Base-by-base conservation (phyloP, 352 stramenopile genomes). In the Phytophthora multivora region DNA sequence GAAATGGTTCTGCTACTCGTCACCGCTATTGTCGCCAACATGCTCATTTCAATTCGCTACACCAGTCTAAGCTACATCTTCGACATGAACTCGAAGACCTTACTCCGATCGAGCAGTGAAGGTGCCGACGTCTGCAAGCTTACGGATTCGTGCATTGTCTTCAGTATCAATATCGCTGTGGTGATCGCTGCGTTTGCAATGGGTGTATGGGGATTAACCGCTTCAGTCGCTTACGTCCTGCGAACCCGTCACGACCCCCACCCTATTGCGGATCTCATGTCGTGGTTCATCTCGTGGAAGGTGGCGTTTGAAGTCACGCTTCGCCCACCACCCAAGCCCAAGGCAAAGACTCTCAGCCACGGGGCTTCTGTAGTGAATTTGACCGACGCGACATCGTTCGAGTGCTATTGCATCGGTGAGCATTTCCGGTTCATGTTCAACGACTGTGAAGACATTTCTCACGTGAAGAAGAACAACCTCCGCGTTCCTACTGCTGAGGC, bases 341-440 rank as follows among this genome's bases (percentile, higher is more conserved):
- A 68, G 23, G 35, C 56, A 10, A 68, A 72, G 36, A 39, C 51
- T 4, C 58, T 68, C 33, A 63, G 0, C 15, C 57, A 72, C 15
- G 26, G 26, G 26, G 46, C 31, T 23, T 64, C 63, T 12, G 46
- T 68, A 0, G 63, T 68, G 7, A 72, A 72, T 42, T 41, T 72
- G 19, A 55, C 63, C 0, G 63, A 72, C 40, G 63, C 63, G 13
- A 73, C 64, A 6, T 69, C 59, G 26, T 73, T 73, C 42, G 64
- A 73, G 25, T 69, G 59, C 59, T 73, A 69, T 30, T 73, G 64
- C 59, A 73, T 73, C n/a, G 64, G 59, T 19, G 64, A 69, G 23
- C 51, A 69, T 38, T 73, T 73, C 47, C 51, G 59, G 6, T 69
- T 69, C 59, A 69, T 73, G 59, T 73, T 73, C 15, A 69, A 69